Evolutionary conservation across 2,329 filamentous ascomycete genomes (phyloP).

Genomic region (Neodidymelliopsis sp.): DNA sequence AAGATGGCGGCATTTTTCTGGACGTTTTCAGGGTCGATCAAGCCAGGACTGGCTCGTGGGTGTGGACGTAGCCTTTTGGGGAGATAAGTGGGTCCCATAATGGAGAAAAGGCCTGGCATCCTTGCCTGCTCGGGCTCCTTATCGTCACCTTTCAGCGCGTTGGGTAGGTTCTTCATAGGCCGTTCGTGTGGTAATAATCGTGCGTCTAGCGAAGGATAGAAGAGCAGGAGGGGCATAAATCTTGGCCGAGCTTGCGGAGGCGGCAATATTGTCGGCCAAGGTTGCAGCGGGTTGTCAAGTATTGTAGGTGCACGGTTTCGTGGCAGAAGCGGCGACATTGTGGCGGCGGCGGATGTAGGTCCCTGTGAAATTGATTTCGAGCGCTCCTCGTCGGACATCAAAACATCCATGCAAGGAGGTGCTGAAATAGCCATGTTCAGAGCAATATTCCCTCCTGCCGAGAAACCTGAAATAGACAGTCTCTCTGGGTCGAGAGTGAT

Average conservation of each 20-base stretch:
- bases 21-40: conserved; percentile 44
- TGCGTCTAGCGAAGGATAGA: conserved; percentile 54
- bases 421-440: conserved; percentile 52
- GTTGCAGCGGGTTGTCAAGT: conserved; percentile 39
- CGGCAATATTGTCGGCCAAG: conserved; percentile 50
- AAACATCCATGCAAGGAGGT: conserved; percentile 38
- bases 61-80: conserved; percentile 48
- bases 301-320: conserved; percentile 38
- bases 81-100: conserved; percentile 53
- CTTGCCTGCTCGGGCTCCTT: conserved; percentile 38
- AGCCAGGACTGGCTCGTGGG: conserved; percentile 52
- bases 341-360: conserved; percentile 19
- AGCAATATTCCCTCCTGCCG: conserved; percentile 57
- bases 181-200: conserved; percentile 52
- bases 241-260: conserved; percentile 42
- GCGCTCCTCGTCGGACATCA: conserved; percentile 12
- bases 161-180: conserved; percentile 46
- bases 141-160: conserved; percentile 43
- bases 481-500: conserved; percentile 50
- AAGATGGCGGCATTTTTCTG: conserved; percentile 51
- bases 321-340: conserved; percentile 40
- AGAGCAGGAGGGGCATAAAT: conserved; percentile 52
- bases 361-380: conserved; percentile 16
- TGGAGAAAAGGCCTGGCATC: conserved; percentile 47
- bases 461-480: conserved; percentile 56